Evolutionary conservation across 2,329 filamentous ascomycete genomes (phyloP).

Genomic region (Fusarium cicatricum): DNA sequence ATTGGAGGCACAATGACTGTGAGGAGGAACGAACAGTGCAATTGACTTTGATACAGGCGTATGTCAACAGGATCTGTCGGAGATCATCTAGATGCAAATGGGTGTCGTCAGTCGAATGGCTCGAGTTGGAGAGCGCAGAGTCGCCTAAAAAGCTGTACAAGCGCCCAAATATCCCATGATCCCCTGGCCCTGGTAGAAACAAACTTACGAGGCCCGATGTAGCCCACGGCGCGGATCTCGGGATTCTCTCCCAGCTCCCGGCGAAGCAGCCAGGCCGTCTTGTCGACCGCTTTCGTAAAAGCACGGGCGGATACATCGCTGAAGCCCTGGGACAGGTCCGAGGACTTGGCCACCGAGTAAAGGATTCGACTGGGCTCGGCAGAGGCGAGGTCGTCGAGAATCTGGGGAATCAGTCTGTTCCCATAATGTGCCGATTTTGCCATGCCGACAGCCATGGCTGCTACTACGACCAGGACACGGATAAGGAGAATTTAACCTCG

Average conservation of each 20-base stretch:
- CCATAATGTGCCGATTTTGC: neutral
- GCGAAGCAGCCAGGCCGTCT: neutral
- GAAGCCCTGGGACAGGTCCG: neutral
- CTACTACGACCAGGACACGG: neutral
- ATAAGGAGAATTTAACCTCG: neutral
- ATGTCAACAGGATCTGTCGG: constrained; percentile 42
- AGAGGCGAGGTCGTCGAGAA: neutral
- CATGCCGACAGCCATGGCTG: neutral
- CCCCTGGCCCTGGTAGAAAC: too few relatives aligned
- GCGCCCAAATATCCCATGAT: too few relatives aligned
- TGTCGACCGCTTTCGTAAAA: neutral
- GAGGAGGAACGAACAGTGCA: constrained; percentile 41
- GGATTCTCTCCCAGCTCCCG: neutral
- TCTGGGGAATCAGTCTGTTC: neutral
- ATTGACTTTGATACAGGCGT: constrained; percentile 46
- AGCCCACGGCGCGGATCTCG: neutral
- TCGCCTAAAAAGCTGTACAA: neutral
- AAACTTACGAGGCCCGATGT: neutral
- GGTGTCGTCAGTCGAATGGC: neutral
- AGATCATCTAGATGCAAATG: constrained; percentile 41
- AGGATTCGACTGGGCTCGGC: neutral
- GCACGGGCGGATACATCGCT: neutral
- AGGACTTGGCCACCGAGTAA: neutral
- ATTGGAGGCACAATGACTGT: too few relatives aligned
- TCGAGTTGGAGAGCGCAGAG: neutral